Base-by-base conservation (phyloP, 78 protist species). In the Dictyostelium purpureum region DNA sequence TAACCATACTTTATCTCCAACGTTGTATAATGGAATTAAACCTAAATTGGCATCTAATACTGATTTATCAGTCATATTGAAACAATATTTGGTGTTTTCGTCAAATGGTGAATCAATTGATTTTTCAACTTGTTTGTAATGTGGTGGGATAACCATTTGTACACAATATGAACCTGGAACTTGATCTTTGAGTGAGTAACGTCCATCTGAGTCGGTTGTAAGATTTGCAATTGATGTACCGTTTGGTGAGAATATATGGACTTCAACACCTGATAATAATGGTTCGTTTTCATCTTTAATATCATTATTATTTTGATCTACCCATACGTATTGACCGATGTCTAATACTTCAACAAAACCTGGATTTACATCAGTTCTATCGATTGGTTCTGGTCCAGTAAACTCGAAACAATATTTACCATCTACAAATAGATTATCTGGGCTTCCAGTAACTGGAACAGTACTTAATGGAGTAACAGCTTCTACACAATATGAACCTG, bases 131-230 rank as follows among this genome's bases (percentile, higher is more conserved):
- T 21, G 37, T n/a, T 37, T 14, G 18, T 71, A 59, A 9, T 47
- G 47, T 6, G 1, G 12, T 82, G 77, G 90, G 4, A 61, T 74
- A 9, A 51, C 6, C n/a, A 82, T 21, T 43, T 67, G 54, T 5
- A 66, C 57, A 61, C 83, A 75, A 66, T 73, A 82, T 26, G 21
- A 18, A 26, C 79, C 90, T 43, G 74, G 67, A 16, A n/a, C 49
- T 10, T 43, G 37, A 57, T 54, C 51, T 21, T 52, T 35, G 0
- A 57, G 16, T 37, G 18, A 21, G 7, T 47, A 82, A 14, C 43
- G 11, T 28, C 90, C 90, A 11, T 82, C 12, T 7, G 37, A 11
- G 40, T 66, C 90, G 1, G 77, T 82, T 0, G 33, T 26, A 6
- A n/a, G 14, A 9, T 37, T 18, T 4, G 65, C 54, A 18, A 82